Conservation (phyloP, 805 yeast species). For the Saccharomycopsis malanga region DNA sequence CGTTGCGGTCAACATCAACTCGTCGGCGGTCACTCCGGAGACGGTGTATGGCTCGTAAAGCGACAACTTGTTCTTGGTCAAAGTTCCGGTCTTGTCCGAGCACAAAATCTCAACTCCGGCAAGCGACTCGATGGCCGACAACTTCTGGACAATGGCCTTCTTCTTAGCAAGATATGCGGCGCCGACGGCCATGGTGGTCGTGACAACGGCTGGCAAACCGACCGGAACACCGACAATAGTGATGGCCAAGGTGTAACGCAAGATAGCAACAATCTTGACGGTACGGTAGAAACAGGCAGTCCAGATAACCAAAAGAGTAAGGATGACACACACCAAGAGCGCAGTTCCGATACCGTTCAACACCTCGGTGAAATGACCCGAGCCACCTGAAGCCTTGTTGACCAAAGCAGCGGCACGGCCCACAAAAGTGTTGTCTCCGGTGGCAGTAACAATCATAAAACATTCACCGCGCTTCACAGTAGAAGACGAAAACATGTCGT, state of each 20-base stretch:
- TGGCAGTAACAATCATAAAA: conserved; percentile 87
- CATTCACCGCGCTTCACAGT: conserved; percentile 95
- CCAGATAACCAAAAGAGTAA: conserved; percentile 87
- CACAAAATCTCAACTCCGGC: conserved; percentile 98
- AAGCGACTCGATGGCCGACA: conserved; percentile 92
- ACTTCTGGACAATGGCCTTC: conserved; percentile 94
- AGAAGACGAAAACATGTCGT: conserved; percentile 83
- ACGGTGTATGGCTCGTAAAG: conserved; percentile 97
- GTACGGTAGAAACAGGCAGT: conserved; percentile 91
- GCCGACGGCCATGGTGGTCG: conserved; percentile 99
- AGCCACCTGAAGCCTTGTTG: conserved; percentile 86
- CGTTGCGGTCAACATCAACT: conserved; percentile 95
- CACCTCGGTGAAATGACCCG: conserved; percentile 96
- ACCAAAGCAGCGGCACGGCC: conserved; percentile 98
- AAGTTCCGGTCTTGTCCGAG: conserved; percentile 97
- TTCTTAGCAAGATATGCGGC: conserved; percentile 97
- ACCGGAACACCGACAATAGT: conserved; percentile 98
- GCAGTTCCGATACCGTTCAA: conserved; percentile 96
- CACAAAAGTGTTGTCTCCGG: conserved; percentile 92
- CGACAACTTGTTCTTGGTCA: conserved; percentile 94
- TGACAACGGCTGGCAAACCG: conserved; percentile 97
- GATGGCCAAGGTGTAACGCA: conserved; percentile 89
- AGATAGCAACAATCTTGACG: conserved; percentile 74
- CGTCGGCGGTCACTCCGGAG: conserved; percentile 94
- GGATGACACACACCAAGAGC: conserved; percentile 79